A percentile compares a stretch with the other conserved stretches of the same genome.
Evolutionary conservation across 1,284 basidiomycete genomes (phyloP).

Genomic region (Melampsora occidentalis): DNA sequence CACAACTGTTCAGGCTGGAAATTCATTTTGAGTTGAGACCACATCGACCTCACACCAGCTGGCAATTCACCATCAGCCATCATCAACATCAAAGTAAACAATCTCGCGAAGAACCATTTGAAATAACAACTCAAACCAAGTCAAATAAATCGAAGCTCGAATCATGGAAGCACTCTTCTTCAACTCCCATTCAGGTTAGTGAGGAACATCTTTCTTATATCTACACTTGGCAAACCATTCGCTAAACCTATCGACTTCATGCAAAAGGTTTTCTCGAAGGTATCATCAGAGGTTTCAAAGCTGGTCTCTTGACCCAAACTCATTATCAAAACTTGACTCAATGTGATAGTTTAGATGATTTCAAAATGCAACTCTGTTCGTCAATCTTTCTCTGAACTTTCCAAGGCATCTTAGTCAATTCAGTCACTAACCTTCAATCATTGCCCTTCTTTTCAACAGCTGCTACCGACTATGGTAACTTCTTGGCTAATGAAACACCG

Average conservation of each 20-base stretch:
- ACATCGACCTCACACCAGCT: too few relatives aligned
- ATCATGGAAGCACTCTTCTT: conserved; percentile 80
- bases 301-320: conserved; percentile 78
- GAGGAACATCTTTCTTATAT: neutral
- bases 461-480: conserved; percentile 97
- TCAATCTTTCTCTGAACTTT: conserved; percentile 48
- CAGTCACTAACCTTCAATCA: conserved; percentile 43
- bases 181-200: conserved; percentile 57
- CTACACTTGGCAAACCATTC: neutral
- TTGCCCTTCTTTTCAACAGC: conserved; percentile 58
- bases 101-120: too few relatives aligned
- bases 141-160: neutral
- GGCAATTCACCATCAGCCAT: too few relatives aligned
- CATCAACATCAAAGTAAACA: too few relatives aligned
- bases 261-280: conserved; percentile 60
- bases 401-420: conserved; percentile 48
- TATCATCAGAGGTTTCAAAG: conserved; percentile 89
- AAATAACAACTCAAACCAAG: too few relatives aligned
- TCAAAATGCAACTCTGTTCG: conserved; percentile 58
- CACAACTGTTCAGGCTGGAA: too few relatives aligned
- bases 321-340: conserved; percentile 94
- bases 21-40: too few relatives aligned
- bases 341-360: conserved; percentile 90
- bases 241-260: conserved; percentile 11
- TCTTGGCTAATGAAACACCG: conserved; percentile 93